phyloP scores from a whole-genome alignment of 2,329 filamentous ascomycete genomes.

The Acephala macrosclerotiorum region DNA sequence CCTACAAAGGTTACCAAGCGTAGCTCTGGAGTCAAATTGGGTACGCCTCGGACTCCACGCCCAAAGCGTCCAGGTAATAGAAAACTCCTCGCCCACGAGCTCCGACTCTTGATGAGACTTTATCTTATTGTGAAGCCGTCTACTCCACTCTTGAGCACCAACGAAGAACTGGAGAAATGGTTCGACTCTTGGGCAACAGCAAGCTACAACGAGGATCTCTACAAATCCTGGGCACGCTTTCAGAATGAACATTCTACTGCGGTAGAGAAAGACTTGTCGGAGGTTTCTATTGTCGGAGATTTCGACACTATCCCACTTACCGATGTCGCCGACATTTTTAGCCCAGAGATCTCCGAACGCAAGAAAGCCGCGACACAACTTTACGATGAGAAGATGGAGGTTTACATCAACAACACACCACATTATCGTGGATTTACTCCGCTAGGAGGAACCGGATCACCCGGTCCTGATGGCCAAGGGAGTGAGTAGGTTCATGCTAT shows the following conservation, averaged over 20 bases:
- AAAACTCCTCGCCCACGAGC: background rate
- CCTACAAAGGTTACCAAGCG: background rate
- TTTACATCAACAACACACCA: slow-evolving; percentile 35
- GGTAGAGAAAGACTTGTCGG: background rate
- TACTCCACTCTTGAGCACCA: background rate
- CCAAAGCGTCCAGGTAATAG: background rate
- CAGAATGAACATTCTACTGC: background rate
- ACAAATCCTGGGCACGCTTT: background rate
- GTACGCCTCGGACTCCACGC: background rate
- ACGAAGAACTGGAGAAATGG: background rate
- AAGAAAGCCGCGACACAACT: slow-evolving; percentile 43
- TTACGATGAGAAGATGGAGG: slow-evolving; percentile 39
- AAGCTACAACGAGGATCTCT: background rate
- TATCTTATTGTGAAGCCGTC: background rate
- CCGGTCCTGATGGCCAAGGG: slow-evolving; percentile 30
- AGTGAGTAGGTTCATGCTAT: slow-evolving; percentile 10
- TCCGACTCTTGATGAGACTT: background rate
- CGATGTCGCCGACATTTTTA: slow-evolving; percentile 43
- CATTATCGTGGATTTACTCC: slow-evolving; percentile 38
- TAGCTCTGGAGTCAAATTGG: background rate
- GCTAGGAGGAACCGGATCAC: slow-evolving; percentile 31
- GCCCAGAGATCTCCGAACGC: slow-evolving; percentile 40
- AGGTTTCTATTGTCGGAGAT: background rate
- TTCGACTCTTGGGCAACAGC: background rate
- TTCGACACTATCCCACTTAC: slow-evolving; percentile 47